These are phyloP conservation scores for Chytriomyces hyalinus DNA, from an alignment of 192 early-diverging fungal genomes.

Conservation along the genomic window DNA sequence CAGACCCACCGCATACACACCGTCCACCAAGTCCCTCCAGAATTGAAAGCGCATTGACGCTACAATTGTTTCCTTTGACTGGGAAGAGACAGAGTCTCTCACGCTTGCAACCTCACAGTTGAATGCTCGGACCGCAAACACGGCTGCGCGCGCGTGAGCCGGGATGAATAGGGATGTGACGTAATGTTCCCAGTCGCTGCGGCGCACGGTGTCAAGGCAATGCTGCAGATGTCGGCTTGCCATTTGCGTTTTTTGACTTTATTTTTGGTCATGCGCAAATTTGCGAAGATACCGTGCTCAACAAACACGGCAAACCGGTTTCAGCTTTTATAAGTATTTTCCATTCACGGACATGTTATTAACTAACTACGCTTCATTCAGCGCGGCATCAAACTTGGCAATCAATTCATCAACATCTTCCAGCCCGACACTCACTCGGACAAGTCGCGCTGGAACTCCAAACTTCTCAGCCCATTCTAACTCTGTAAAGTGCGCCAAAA, in stretches of 20 bases:
- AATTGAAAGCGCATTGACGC: slow-evolving; percentile 84
- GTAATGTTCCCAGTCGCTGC: slow-evolving; percentile 81
- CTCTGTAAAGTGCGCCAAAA: slow-evolving; percentile 93
- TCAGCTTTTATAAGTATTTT: too few species aligned
- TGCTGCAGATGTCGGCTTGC: not conserved
- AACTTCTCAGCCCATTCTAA: slow-evolving; percentile 89
- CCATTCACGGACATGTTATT: too few species aligned
- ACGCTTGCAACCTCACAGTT: slow-evolving; percentile 87
- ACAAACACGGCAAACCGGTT: too few species aligned
- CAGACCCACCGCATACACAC: slow-evolving; percentile 39
- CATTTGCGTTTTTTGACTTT: not conserved
- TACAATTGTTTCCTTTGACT: slow-evolving; percentile 52
- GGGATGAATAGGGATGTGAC: slow-evolving; percentile 80
- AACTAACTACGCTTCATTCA: too few species aligned
- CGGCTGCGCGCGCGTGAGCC: slow-evolving; percentile 61
- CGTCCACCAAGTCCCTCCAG: slow-evolving; percentile 85
- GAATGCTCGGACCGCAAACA: slow-evolving; percentile 84
- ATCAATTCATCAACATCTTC: slow-evolving; percentile 76
- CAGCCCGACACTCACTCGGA: slow-evolving; percentile 89
- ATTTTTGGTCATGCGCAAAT: too few species aligned
- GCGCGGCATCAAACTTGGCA: slow-evolving; percentile 60
- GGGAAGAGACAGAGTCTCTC: slow-evolving; percentile 42
- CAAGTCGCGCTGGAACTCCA: slow-evolving; percentile 74
- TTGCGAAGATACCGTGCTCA: too few species aligned
- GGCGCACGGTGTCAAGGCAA: slow-evolving; percentile 46